Evolutionary conservation across 2,329 filamentous ascomycete genomes (phyloP).

Genomic region (Phialocephala subalpina): DNA sequence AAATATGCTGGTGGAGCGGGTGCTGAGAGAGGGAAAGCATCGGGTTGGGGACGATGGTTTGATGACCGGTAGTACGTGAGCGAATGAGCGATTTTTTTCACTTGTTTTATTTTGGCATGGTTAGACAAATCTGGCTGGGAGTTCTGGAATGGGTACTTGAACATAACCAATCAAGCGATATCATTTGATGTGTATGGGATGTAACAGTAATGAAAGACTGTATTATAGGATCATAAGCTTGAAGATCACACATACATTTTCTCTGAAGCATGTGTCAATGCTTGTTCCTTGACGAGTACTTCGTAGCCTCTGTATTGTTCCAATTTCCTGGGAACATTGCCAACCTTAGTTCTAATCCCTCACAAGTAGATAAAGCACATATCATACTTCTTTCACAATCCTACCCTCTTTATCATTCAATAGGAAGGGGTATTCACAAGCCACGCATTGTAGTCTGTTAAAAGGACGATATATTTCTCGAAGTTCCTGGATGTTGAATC

Average conservation of each 20-base stretch:
- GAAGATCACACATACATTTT: not conserved
- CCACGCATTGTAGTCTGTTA: too few species aligned
- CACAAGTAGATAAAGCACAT: too few species aligned
- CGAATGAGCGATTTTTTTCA: not conserved
- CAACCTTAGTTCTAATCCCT: too few species aligned
- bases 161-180: not conserved
- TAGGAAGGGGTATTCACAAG: too few species aligned
- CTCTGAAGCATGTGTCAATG: not conserved
- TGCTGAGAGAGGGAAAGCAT: constrained; percentile 38
- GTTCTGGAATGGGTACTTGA: not conserved
- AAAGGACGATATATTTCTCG: too few species aligned
- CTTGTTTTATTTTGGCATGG: constrained; percentile 13
- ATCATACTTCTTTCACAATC: too few species aligned
- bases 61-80: constrained; percentile 32
- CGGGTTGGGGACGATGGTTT: constrained; percentile 43
- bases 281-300: too few species aligned
- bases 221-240: constrained; percentile 22
- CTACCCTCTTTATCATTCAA: too few species aligned
- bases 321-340: too few species aligned
- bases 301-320: too few species aligned
- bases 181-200: constrained; percentile 5
- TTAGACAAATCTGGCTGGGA: constrained; percentile 4
- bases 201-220: constrained; percentile 22
- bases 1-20: constrained; percentile 70
- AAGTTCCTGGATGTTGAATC: too few species aligned